These are phyloP conservation scores for Colletotrichum echinochloae DNA, from an alignment of 2,329 filamentous ascomycete genomes.

Conservation along the genomic window DNA sequence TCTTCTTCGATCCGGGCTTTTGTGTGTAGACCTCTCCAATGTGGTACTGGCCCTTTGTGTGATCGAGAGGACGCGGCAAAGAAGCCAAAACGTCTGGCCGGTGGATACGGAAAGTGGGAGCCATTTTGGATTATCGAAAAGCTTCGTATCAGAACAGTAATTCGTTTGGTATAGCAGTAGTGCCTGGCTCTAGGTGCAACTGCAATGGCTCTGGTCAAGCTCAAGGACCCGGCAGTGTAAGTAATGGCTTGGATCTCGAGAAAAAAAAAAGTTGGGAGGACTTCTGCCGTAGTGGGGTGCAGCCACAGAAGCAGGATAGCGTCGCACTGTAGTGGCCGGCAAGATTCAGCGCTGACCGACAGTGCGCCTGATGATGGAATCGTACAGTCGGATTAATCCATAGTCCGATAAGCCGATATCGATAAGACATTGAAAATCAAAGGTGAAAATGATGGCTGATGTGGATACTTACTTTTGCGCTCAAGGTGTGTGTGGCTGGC, in stretches of 20 bases:
- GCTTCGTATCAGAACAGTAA: not conserved
- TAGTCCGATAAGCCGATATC: not conserved
- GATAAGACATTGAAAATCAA: slow-evolving; percentile 17
- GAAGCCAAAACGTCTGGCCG: slow-evolving; percentile 73
- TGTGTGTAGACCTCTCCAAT: slow-evolving; percentile 73
- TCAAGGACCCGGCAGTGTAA: slow-evolving; percentile 24
- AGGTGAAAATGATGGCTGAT: not conserved
- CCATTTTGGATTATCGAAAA: slow-evolving; percentile 55
- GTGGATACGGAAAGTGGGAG: slow-evolving; percentile 71
- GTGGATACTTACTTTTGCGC: not conserved
- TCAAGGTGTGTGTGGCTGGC: not conserved
- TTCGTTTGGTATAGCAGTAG: not conserved
- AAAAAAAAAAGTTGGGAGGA: slow-evolving; percentile 40
- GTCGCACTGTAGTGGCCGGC: not conserved
- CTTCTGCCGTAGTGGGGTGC: slow-evolving; percentile 35
- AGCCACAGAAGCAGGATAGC: not conserved
- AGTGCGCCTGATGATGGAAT: slow-evolving; percentile 1
- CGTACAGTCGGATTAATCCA: slow-evolving; percentile 11
- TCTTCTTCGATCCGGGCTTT: slow-evolving; percentile 67
- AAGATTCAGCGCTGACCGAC: not conserved
- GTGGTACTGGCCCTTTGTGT: slow-evolving; percentile 59
- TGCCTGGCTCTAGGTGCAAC: slow-evolving; percentile 17
- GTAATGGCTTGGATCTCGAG: slow-evolving; percentile 34
- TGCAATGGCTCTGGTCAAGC: slow-evolving; percentile 31
- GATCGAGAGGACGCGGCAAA: slow-evolving; percentile 69